These are phyloP conservation scores for Yamadazyma oceani DNA, from an alignment of 1,139 yeast genomes.

Conservation along the genomic window DNA sequence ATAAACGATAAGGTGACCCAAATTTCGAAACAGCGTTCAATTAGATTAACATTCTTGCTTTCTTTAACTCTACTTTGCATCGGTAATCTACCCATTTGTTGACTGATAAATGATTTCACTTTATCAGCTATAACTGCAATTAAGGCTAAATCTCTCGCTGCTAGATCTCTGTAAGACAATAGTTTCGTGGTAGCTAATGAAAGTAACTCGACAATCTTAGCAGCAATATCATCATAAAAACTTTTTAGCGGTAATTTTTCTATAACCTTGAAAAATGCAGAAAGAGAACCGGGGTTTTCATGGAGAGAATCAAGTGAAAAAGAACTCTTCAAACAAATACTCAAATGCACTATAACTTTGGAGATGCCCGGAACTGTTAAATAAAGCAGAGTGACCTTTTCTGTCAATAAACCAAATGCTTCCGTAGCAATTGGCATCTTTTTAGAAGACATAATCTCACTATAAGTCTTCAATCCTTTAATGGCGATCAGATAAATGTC, in stretches of 20 bases:
- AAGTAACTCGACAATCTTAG: constrained; percentile 11
- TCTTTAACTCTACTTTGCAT: constrained; percentile 27
- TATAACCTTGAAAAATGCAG: constrained; percentile 10
- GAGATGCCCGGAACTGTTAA: constrained; percentile 18
- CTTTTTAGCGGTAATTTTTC: constrained; percentile 9
- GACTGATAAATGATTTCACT: constrained; percentile 15
- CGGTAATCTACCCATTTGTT: constrained; percentile 41
- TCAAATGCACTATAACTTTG: constrained; percentile 18
- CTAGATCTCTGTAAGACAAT: background rate
- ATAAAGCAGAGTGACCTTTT: constrained; percentile 14
- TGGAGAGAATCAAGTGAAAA: constrained; percentile 8
- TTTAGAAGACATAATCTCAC: constrained; percentile 21
- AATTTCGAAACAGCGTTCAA: constrained; percentile 28
- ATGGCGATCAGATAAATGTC: constrained; percentile 27
- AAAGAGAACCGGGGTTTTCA: constrained; percentile 2
- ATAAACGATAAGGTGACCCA: constrained; percentile 30
- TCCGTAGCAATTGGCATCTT: constrained; percentile 21
- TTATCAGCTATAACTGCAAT: constrained; percentile 2
- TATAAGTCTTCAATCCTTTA: constrained; percentile 23
- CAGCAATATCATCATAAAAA: constrained; percentile 12
- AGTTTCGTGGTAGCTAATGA: background rate
- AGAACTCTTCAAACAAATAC: constrained; percentile 8
- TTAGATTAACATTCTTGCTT: constrained; percentile 19
- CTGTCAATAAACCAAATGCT: constrained; percentile 19
- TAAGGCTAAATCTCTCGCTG: background rate